phyloP scores from a whole-genome alignment of 1,284 basidiomycete genomes.

The Microbotryum violaceum region DNA sequence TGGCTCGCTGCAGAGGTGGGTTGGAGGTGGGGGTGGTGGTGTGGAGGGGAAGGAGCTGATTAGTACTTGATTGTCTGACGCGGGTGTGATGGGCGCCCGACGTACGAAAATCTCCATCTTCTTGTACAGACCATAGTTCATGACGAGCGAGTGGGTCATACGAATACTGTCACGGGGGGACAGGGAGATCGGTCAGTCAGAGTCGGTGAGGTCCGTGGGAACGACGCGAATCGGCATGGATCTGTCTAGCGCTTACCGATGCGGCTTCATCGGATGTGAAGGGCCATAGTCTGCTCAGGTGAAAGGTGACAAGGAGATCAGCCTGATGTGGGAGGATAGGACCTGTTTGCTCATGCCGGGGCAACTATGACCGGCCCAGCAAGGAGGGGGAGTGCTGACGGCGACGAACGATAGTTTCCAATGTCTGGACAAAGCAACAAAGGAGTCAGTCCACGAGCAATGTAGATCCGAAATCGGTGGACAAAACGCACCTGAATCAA shows the following conservation, averaged over 20 bases:
- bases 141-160: conserved; percentile 98
- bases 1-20: conserved; percentile 64
- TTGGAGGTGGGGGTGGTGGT: background rate
- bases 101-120: conserved; percentile 45
- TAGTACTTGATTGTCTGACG: background rate
- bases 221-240: background rate
- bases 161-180: conserved; percentile 64
- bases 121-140: conserved; percentile 82
- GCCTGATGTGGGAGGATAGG: background rate
- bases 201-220: background rate
- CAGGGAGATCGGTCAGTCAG: background rate
- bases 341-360: too few species aligned
- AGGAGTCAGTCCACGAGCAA: background rate
- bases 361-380: too few species aligned
- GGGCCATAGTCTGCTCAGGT: conserved; percentile 21
- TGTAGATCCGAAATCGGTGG: background rate
- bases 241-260: background rate
- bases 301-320: background rate
- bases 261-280: conserved; percentile 24
- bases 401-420: conserved; percentile 33
- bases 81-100: conserved; percentile 5
- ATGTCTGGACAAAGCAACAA: conserved; percentile 22
- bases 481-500: conserved; percentile 73
- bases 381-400: background rate
- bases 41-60: background rate